Base-by-base conservation (phyloP, 345 rosid genomes). In the Gossypium australe region DNA sequence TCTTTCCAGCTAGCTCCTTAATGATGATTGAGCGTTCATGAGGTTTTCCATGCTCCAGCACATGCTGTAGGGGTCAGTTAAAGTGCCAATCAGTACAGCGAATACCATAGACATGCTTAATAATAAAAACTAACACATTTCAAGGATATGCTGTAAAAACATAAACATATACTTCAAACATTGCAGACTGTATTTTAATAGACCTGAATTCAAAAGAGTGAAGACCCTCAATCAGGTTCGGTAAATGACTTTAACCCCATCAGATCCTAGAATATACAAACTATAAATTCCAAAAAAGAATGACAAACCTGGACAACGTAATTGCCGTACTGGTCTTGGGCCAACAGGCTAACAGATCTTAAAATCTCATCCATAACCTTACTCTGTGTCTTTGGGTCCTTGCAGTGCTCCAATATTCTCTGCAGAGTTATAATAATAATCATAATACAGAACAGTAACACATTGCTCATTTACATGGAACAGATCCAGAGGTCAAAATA, bases 311-410 rank as follows among this genome's bases (percentile, higher is more conserved):
- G 99, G 73, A 95, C 88, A 75, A 95, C 99, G 80, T 95, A 95
- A 80, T 95, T 95, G 69, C 98, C 99, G 77, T 95, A 95, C 72
- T 93, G 99, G 79, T 95, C 99, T 72, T 95, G 97, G 44, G 99
- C 98, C 83, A 95, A 70, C 97, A 90, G 88, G 78, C 93, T 86
- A 77, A 95, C 98, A 71, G 94, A 89, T 22, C 71, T 83, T 79
- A 95, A 65, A 56, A 95, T 84, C 80, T 91, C 97, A 73, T 88
- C 91, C 99, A 95, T 95, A 85, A 95, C 87, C 78, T 87, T 86
- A n/a, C 73, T 84, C 82, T 90, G 99, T 56, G 99, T 95, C 44
- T 85, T 87, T 2, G 80, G 79, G 53, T 91, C 83, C 71, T 84
- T 84, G 76, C 99, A 95, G 75, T 93, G 97, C 86, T 95, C 99